Percentiles rank a stretch among this genome's conserved stretches.
Conservation (phyloP, 1,139 yeast species). For the Suhomyces bribrorum region DNA sequence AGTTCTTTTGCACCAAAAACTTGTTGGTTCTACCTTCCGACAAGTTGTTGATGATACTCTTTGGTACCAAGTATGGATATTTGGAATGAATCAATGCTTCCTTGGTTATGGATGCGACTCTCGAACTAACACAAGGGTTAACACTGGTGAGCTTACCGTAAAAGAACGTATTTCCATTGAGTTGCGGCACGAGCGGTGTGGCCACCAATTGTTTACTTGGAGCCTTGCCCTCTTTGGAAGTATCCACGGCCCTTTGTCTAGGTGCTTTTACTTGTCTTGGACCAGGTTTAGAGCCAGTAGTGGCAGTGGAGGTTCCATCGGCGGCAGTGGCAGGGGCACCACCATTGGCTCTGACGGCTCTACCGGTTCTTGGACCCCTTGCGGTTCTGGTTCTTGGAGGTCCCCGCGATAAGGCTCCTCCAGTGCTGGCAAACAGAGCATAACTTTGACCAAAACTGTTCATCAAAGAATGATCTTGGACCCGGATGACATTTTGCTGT, state of each 20-base stretch:
- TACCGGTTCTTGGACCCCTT: conserved; percentile 6
- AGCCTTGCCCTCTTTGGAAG: conserved; percentile 10
- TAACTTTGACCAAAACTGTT: conserved; percentile 12
- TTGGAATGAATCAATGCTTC: conserved; percentile 41
- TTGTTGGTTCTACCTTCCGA: conserved; percentile 31
- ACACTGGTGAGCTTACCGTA: conserved; percentile 42
- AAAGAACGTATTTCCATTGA: conserved; percentile 36
- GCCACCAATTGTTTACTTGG: conserved; percentile 19
- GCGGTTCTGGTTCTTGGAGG: conserved; percentile 7
- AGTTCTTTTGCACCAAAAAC: conserved; percentile 39
- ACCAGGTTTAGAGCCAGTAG: conserved; percentile 1
- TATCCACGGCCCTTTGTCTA: conserved; percentile 3
- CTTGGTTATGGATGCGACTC: conserved; percentile 46
- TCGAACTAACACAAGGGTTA: conserved; percentile 32
- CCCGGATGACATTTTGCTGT: conserved; percentile 11
- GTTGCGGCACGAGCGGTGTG: conserved; percentile 23
- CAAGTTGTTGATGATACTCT: conserved; percentile 30
- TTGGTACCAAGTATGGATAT: conserved; percentile 48
- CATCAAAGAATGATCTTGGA: conserved; percentile 15
- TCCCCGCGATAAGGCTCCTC: conserved; percentile 4
- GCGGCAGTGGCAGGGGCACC: conserved; percentile 4
- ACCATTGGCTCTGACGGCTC: too few species aligned
- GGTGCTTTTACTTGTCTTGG: conserved; percentile 11
- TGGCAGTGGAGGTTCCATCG: not conserved
- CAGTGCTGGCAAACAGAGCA: conserved; percentile 9